These are phyloP conservation scores for Rhododendron ferrugineum DNA, from an alignment of 148 eudicot species.

Conservation along the genomic window DNA sequence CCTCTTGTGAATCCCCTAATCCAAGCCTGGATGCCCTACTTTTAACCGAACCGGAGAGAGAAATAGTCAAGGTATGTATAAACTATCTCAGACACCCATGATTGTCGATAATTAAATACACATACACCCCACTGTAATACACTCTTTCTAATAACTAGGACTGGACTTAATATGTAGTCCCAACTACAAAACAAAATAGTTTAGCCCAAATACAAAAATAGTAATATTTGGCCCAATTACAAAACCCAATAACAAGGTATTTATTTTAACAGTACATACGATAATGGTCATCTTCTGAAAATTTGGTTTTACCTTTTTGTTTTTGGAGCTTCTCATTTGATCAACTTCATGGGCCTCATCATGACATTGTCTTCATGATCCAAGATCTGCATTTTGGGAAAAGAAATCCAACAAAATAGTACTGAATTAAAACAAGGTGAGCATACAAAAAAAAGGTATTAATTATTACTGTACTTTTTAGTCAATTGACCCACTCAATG, in stretches of 20 bases:
- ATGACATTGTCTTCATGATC: slow-evolving; percentile 89
- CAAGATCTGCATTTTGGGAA: slow-evolving; percentile 47
- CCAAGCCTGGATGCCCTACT: no score
- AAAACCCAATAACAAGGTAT: background rate
- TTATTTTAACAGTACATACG: background rate
- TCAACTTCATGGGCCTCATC: slow-evolving; percentile 80
- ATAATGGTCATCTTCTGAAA: background rate
- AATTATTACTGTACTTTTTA: no score
- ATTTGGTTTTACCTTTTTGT: background rate
- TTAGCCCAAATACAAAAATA: background rate
- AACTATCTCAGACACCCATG: no score
- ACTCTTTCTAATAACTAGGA: background rate
- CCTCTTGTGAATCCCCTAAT: no score
- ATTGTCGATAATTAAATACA: no score
- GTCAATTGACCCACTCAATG: no score
- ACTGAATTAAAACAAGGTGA: background rate
- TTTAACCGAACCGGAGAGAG: no score
- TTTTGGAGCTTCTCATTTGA: slow-evolving; percentile 15
- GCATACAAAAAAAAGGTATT: background rate
- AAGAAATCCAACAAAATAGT: background rate
- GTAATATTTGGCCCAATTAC: background rate
- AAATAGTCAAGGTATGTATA: no score
- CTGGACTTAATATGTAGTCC: background rate
- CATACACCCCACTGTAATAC: background rate
- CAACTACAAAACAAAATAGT: background rate